Percentiles rank a stretch among this genome's conserved stretches.
These are phyloP conservation scores for Dioscorea cayenensis DNA, from an alignment of 116 monocot species.

Conservation along the genomic window DNA sequence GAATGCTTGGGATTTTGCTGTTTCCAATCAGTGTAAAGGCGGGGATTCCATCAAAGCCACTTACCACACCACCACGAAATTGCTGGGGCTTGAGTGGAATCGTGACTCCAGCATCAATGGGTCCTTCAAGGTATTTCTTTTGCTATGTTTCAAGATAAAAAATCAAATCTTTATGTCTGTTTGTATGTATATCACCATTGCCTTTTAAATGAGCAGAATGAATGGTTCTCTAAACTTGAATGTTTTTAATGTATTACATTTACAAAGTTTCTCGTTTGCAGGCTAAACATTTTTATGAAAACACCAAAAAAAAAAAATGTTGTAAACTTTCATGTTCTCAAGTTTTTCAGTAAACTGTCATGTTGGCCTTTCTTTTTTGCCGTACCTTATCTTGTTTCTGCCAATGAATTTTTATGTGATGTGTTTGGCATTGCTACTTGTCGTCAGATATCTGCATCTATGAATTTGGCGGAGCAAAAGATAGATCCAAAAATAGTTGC, in stretches of 20 bases:
- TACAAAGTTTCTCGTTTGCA: too few species aligned
- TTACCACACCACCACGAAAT: constrained; percentile 52
- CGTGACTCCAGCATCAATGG: constrained; percentile 53
- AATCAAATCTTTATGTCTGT: neutral
- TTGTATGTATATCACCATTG: neutral
- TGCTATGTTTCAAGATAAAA: neutral
- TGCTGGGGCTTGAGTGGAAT: constrained; percentile 72
- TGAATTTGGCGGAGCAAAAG: constrained; percentile 54
- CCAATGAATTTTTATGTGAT: neutral
- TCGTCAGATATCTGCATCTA: constrained; percentile 56
- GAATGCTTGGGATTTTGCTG: constrained; percentile 65
- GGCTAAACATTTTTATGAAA: too few species aligned
- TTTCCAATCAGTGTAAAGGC: constrained; percentile 50
- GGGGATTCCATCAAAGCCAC: constrained; percentile 58
- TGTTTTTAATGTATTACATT: too few species aligned
- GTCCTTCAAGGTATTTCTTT: constrained; percentile 57
- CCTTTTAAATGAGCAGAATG: neutral
- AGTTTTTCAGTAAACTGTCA: too few species aligned
- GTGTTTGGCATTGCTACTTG: constrained; percentile 1
- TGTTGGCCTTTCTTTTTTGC: too few species aligned
- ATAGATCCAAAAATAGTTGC: constrained; percentile 55
- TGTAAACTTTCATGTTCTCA: too few species aligned
- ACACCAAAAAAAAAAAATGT: too few species aligned
- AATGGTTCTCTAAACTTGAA: too few species aligned
- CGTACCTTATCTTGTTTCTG: too few species aligned